These are phyloP conservation scores for Yarrowia divulgata DNA, from an alignment of 805 yeast genomes.

Conservation along the genomic window DNA sequence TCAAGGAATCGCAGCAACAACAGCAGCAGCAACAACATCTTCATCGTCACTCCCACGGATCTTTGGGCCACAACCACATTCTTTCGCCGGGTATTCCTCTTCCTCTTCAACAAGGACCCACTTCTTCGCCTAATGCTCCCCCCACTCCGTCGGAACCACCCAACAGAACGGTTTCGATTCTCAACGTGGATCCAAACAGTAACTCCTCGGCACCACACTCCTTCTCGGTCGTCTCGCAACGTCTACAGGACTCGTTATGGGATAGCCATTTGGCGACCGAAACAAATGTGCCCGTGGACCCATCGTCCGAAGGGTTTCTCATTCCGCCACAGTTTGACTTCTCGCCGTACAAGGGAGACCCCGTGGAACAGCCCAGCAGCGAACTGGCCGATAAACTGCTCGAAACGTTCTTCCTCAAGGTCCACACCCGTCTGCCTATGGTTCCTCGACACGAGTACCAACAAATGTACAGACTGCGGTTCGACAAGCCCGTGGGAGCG, in stretches of 20 bases:
- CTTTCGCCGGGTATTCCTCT: conserved; percentile 24
- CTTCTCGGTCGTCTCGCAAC: conserved; percentile 47
- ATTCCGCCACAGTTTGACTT: conserved; percentile 36
- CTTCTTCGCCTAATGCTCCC: conserved; percentile 11
- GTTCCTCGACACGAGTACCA: conserved; percentile 42
- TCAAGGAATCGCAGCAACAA: not conserved
- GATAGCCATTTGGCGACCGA: conserved; percentile 40
- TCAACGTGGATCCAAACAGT: conserved; percentile 44
- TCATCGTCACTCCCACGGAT: not conserved
- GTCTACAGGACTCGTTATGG: conserved; percentile 45
- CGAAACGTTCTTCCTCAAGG: conserved; percentile 41
- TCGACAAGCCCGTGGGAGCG: conserved; percentile 38
- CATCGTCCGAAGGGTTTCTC: conserved; percentile 22
- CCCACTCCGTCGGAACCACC: conserved; percentile 12
- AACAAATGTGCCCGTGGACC: conserved; percentile 17
- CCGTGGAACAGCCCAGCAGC: conserved; percentile 42
- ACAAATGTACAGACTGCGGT: conserved; percentile 42
- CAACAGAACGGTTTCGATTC: conserved; percentile 42
- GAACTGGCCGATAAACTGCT: conserved; percentile 41
- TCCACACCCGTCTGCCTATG: conserved; percentile 43
- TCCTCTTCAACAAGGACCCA: conserved; percentile 6
- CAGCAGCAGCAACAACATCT: not conserved
- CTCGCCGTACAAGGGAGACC: conserved; percentile 42
- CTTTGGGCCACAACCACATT: not conserved
- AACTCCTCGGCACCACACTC: conserved; percentile 45